Conservation (phyloP, 306 rosid species). For the Amphicarpaea edgeworthii region DNA sequence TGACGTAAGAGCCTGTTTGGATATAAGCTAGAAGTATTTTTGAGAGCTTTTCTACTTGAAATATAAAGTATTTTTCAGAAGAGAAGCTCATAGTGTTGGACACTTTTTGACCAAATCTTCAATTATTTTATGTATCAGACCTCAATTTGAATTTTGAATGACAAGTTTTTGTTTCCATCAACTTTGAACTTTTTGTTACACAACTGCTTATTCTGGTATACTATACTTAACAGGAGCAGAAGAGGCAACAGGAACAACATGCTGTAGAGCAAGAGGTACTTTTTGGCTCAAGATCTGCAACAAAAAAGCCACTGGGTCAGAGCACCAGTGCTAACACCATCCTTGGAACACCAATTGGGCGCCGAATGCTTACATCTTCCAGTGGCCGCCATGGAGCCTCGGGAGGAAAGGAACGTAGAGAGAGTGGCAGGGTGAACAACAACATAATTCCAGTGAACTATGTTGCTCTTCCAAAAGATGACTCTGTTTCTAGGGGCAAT, state of each 20-base stretch:
- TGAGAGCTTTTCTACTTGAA: no score
- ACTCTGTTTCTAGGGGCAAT: constrained; percentile 56
- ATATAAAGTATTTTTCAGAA: no score
- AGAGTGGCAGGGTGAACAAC: constrained; percentile 64
- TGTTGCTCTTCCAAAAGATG: constrained; percentile 87
- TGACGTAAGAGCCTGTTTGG: no score
- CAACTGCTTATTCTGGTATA: constrained; percentile 6
- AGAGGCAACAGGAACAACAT: constrained; percentile 72
- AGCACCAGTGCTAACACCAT: constrained; percentile 60
- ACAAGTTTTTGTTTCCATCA: constrained; percentile 18
- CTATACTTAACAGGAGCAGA: constrained; percentile 68
- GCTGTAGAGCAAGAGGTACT: constrained; percentile 74
- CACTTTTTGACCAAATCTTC: constrained; percentile 2
- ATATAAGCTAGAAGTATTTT: no score
- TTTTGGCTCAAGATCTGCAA: constrained; percentile 77
- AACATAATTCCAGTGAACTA: constrained; percentile 72
- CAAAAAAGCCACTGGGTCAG: constrained; percentile 82
- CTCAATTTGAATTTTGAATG: constrained; percentile 21
- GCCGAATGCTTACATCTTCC: constrained; percentile 60
- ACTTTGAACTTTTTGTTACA: not conserved
- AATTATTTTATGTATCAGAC: not conserved
- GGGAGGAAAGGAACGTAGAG: constrained; percentile 67
- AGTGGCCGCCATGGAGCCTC: constrained; percentile 63
- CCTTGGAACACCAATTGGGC: constrained; percentile 74
- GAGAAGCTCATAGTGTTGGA: no score